Base-by-base conservation (phyloP, 805 yeast species). In the Candida sakaeoensis region DNA sequence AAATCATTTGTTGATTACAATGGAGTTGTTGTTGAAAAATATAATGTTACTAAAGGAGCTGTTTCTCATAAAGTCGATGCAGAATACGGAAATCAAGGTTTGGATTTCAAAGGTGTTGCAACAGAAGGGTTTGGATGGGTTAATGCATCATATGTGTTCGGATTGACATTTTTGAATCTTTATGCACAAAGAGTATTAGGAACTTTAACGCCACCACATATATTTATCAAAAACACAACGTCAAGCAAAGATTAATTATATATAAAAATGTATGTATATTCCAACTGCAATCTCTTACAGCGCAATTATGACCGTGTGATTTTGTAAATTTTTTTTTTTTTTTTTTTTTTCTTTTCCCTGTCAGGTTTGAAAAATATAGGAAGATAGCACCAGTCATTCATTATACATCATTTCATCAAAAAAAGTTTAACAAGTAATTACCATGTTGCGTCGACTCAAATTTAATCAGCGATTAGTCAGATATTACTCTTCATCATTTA, bases 61-160 rank as follows among this genome's bases (percentile, higher is more conserved):
- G 89, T 82, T 50, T 95, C 97, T 1, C 97, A 91, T 58, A 76
- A 81, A 46, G 97, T 93, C 17, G 88, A 83, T 47, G 98, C 97
- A 0, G 97, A 91, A 58, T 91, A 91, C 61, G 99, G 99, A 16
- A 91, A 91, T 58, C 98, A 93, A 62, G 99, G 99, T 8, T 73
- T 86, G 1, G 95, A 83, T 45, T 86, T 89, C 56, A 84, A 85
- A 58, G 96, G 96, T 34, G 96, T 85, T 30, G 95, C 95, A 0
- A 82, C 85, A 6, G 97, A 93, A 63, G 99, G 99, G 1, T 91
- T 91, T 61, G 99, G 98, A 1, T 91, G 99, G 99, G 96, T 91
- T 37, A 91, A 91, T 65, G 84, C 98, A 5, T 80, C 93, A 51
- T 89, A 77, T 60, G 53, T 83, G 19, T 58, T 84, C 45, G 96